phyloP scores from a whole-genome alignment of 108 stramenopile species.

The Stephanodiscus minutulus region DNA sequence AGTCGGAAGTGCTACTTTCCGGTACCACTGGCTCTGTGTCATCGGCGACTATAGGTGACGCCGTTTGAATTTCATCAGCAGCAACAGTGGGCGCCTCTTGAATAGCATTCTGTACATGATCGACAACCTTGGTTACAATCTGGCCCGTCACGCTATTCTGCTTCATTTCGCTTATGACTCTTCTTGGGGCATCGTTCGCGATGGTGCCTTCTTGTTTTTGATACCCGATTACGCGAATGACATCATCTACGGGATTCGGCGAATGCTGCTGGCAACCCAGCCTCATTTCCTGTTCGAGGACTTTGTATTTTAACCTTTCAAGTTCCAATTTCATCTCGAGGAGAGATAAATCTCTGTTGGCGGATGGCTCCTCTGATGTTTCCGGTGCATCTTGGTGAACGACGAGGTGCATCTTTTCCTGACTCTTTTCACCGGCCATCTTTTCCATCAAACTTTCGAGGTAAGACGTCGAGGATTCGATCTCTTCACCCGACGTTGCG shows the following conservation, averaged over 20 bases:
- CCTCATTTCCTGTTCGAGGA: slow-evolving; percentile 49
- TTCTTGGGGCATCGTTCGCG: slow-evolving; percentile 1
- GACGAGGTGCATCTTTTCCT: background rate
- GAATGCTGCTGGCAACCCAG: slow-evolving; percentile 8
- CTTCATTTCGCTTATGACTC: background rate
- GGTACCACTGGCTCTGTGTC: background rate
- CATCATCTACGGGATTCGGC: slow-evolving; percentile 5
- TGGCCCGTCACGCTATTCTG: background rate
- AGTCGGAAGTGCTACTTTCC: slow-evolving; percentile 2
- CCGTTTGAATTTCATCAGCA: background rate
- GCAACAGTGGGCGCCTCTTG: background rate
- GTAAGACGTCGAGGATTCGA: slow-evolving; percentile 32
- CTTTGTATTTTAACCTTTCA: slow-evolving; percentile 47
- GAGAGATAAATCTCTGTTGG: slow-evolving; percentile 18
- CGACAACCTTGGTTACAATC: background rate
- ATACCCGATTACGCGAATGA: slow-evolving; percentile 25
- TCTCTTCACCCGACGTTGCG: slow-evolving; percentile 31
- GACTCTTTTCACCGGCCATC: slow-evolving; percentile 17
- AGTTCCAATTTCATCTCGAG: slow-evolving; percentile 46
- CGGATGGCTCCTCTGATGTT: background rate
- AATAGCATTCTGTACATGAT: background rate
- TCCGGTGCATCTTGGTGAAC: background rate
- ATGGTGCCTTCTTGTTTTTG: slow-evolving; percentile 1
- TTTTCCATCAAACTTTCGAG: slow-evolving; percentile 40
- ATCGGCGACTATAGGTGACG: background rate